These are phyloP conservation scores for Zostera marina DNA, from an alignment of 116 monocot species.

Conservation along the genomic window DNA sequence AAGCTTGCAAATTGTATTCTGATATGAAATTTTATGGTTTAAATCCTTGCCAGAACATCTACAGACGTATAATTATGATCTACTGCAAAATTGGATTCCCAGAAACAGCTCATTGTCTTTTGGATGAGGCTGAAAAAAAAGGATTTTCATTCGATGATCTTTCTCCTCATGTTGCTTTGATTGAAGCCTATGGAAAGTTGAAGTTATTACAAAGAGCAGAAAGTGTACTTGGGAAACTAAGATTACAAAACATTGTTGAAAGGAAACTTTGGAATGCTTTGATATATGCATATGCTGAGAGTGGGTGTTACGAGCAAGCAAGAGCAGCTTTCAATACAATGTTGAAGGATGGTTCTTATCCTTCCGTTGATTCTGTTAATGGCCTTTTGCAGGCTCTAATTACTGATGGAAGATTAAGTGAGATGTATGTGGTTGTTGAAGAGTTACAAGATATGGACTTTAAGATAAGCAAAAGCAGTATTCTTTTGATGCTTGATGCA, in stretches of 20 bases:
- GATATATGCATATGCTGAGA: constrained; percentile 84
- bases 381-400: constrained; percentile 82
- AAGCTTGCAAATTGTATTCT: constrained; percentile 80
- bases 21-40: constrained; percentile 68
- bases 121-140: constrained; percentile 30
- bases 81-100: constrained; percentile 82
- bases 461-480: constrained; percentile 87
- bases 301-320: constrained; percentile 79
- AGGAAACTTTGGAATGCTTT: constrained; percentile 92
- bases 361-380: constrained; percentile 80
- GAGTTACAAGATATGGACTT: constrained; percentile 95
- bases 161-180: constrained; percentile 42
- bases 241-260: constrained; percentile 32
- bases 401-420: constrained; percentile 70
- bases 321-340: constrained; percentile 82
- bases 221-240: constrained; percentile 63
- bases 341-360: constrained; percentile 74
- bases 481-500: constrained; percentile 89
- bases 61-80: constrained; percentile 35
- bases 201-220: constrained; percentile 80
- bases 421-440: constrained; percentile 80
- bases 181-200: constrained; percentile 68
- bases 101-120: constrained; percentile 69
- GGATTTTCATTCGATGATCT: constrained; percentile 34
- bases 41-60: constrained; percentile 41